Evolutionary conservation across 192 early-diverging fungal genomes (phyloP).

Genomic region (Dimargaris cristalligena): DNA sequence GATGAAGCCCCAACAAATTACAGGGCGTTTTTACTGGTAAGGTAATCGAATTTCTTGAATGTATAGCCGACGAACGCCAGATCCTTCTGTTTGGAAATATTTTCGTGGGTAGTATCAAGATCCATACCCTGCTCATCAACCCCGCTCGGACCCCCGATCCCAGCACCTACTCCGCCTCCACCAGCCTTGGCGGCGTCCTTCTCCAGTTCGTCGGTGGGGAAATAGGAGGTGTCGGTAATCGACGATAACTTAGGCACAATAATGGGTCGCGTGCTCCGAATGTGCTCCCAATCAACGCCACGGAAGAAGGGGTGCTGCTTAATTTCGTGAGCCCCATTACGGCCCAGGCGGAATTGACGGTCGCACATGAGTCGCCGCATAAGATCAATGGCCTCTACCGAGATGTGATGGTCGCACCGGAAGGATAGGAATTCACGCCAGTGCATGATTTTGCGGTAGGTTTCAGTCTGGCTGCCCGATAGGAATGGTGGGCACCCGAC

Average conservation of each 20-base stretch:
- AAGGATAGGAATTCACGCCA: conserved; percentile 84
- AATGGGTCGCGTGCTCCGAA: conserved; percentile 73
- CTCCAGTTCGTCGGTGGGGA: conserved; percentile 86
- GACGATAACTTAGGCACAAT: conserved; percentile 80
- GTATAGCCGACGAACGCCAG: conserved; percentile 99
- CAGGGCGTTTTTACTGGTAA: conserved; percentile 52
- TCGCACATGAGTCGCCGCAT: conserved; percentile 81
- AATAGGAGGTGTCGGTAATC: conserved; percentile 97
- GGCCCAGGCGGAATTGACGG: conserved; percentile 67
- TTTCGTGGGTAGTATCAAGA: conserved; percentile 14
- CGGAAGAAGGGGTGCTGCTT: conserved; percentile 89
- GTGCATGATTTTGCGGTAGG: conserved; percentile 95
- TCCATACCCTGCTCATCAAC: conserved; percentile 10
- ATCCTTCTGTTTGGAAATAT: conserved; percentile 54
- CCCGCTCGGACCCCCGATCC: too few species aligned
- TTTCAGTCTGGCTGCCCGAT: conserved; percentile 86
- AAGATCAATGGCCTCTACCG: conserved; percentile 80
- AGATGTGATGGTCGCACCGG: conserved; percentile 85
- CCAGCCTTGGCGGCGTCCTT: conserved; percentile 20
- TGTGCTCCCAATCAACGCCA: conserved; percentile 76
- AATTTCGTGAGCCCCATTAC: conserved; percentile 70
- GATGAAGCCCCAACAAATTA: too few species aligned
- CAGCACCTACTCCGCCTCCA: too few species aligned
- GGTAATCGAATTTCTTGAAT: conserved; percentile 80
- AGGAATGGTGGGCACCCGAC: conserved; percentile 98